Conservation (phyloP, 2,329 filamentous ascomycete genomes). For the Gaeumannomyces tritici region DNA sequence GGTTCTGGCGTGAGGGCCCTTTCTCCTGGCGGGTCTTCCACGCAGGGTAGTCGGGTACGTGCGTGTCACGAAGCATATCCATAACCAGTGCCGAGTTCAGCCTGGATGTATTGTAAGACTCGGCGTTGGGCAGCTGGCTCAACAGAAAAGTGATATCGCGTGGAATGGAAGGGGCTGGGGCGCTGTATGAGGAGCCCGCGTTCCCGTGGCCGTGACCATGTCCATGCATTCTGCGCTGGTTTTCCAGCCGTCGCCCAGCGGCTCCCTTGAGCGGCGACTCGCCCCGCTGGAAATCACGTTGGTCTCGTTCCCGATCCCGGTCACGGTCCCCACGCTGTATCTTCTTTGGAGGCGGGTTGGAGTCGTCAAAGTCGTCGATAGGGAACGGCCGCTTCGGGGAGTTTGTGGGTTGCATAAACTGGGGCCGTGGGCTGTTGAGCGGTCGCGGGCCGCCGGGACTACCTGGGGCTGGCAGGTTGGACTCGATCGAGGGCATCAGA, state of each 20-base stretch:
- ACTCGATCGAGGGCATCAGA: constrained; percentile 39
- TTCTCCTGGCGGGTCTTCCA: constrained; percentile 34
- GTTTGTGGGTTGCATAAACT: constrained; percentile 35
- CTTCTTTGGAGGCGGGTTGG: constrained; percentile 66
- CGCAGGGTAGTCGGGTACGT: constrained; percentile 50
- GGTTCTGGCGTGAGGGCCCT: constrained; percentile 13
- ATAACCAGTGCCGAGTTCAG: constrained; percentile 67
- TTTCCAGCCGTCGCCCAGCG: constrained; percentile 74
- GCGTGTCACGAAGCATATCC: constrained; percentile 58
- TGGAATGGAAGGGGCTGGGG: constrained; percentile 56
- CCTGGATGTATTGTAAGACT: constrained; percentile 60
- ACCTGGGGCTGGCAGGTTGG: constrained; percentile 18
- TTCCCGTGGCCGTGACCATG: constrained; percentile 19
- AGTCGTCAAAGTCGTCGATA: constrained; percentile 62
- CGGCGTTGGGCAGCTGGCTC: constrained; percentile 64
- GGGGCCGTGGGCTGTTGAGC: constrained; percentile 34
- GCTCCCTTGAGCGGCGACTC: constrained; percentile 89
- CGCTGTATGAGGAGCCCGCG: constrained; percentile 20
- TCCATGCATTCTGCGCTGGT: constrained; percentile 56
- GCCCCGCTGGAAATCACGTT: constrained; percentile 75
- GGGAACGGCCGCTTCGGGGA: constrained; percentile 55
- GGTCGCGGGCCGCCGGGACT: constrained; percentile 12
- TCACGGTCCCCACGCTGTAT: constrained; percentile 62
- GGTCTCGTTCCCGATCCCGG: constrained; percentile 1
- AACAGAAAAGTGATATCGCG: constrained; percentile 57